Percentiles rank a stretch among this genome's conserved stretches.
Conservation (phyloP, 2,329 filamentous ascomycete species). For the Coniella lustricola region DNA sequence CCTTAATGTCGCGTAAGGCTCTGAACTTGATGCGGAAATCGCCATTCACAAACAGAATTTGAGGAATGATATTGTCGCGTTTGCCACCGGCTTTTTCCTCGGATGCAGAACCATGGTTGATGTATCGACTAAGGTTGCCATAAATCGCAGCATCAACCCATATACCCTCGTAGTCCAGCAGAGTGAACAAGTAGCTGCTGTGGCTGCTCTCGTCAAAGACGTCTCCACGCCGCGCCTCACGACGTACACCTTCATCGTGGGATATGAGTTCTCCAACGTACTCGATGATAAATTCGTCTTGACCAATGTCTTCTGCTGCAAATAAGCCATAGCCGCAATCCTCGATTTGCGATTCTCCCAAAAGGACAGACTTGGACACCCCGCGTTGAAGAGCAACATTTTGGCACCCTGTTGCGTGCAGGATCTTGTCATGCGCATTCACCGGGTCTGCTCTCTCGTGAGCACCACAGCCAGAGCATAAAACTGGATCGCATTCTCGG, state of each 20-base stretch:
- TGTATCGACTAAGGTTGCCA: constrained; percentile 76
- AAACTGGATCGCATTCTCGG: constrained; percentile 72
- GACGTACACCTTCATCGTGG: constrained; percentile 60
- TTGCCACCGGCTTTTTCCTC: constrained; percentile 34
- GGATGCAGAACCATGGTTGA: constrained; percentile 63
- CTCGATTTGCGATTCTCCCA: constrained; percentile 63
- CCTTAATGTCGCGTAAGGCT: constrained; percentile 57
- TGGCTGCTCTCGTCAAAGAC: constrained; percentile 56
- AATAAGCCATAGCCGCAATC: constrained; percentile 70
- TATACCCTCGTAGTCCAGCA: constrained; percentile 53
- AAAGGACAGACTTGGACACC: constrained; percentile 55
- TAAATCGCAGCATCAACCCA: constrained; percentile 70
- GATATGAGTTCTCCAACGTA: constrained; percentile 74
- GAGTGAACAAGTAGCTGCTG: constrained; percentile 58
- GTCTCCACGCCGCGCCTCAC: constrained; percentile 54
- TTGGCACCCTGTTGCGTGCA: constrained; percentile 56
- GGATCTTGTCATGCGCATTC: constrained; percentile 52
- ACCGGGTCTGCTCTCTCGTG: constrained; percentile 59
- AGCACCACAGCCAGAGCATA: constrained; percentile 67
- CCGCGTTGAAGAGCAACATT: constrained; percentile 68
- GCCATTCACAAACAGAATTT: constrained; percentile 66
- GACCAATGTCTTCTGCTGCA: constrained; percentile 57
- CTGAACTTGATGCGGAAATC: constrained; percentile 71
- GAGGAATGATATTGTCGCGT: constrained; percentile 52
- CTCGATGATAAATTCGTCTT: constrained; percentile 71